Evolutionary conservation across 2,329 filamentous ascomycete species (phyloP).

Genomic region (Epichloe scottii): DNA sequence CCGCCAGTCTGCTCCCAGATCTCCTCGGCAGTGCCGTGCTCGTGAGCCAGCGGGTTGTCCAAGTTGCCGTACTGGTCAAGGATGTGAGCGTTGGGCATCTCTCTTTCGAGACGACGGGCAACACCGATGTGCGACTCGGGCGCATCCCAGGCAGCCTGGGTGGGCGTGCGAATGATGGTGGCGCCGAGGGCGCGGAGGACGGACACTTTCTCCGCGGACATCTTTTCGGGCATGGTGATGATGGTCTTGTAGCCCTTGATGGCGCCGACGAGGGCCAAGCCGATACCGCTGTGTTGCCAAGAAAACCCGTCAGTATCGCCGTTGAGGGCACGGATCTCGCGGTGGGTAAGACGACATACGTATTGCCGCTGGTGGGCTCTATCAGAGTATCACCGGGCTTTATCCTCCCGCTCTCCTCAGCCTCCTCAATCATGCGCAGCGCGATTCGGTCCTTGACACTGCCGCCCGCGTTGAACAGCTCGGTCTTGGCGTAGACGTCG

Average conservation of each 20-base stretch:
- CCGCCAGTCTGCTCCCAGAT: constrained; percentile 87
- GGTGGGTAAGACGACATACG: constrained; percentile 29
- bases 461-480: constrained; percentile 88
- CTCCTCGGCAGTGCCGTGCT: constrained; percentile 88
- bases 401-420: constrained; percentile 81
- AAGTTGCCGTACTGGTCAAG: constrained; percentile 89
- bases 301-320: not conserved
- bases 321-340: not conserved
- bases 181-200: constrained; percentile 88
- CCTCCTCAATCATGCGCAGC: constrained; percentile 92
- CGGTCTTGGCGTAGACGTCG: constrained; percentile 80
- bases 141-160: constrained; percentile 84
- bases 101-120: constrained; percentile 77
- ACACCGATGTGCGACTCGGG: constrained; percentile 97
- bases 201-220: constrained; percentile 96
- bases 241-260: constrained; percentile 98
- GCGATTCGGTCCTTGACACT: constrained; percentile 94
- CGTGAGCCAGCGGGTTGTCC: constrained; percentile 89
- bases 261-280: constrained; percentile 82
- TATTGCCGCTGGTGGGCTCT: constrained; percentile 96
- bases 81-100: constrained; percentile 94
- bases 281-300: constrained; percentile 52
- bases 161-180: constrained; percentile 95
- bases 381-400: constrained; percentile 96
- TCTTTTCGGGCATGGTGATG: constrained; percentile 97